Evolutionary conservation across 208 protist species (phyloP), one percentile per base, ranked within the genome.

Genomic region (Acanthamoeba comandoni): DNA sequence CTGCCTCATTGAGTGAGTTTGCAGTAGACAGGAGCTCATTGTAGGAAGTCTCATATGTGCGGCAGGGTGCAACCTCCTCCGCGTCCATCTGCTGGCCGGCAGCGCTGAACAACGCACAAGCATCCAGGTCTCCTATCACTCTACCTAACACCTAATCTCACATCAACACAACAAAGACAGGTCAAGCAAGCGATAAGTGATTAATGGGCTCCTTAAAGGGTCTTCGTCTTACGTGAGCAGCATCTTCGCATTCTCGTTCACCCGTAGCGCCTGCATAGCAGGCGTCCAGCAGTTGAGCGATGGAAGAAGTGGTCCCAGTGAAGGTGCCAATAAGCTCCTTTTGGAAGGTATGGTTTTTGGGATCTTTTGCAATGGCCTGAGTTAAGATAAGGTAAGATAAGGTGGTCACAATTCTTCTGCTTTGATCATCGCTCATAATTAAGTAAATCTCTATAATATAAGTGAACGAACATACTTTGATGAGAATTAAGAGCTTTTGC

Each of bases 281-380:
- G 26, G 80, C 29, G 60, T 89, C 80, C 12, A 89, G 19, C 13
- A 89, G 62, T 22, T 12, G 29, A 8, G 80, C 57, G 22, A 71
- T 51, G 7, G 80, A 24, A 39, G 52, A 43, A 64, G 48, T 51
- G 5, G 71, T 43, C 35, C 58, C 48, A 9, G 80, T 71, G 80
- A 62, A 89, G 58, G 80, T 39, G 15, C 13, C 11, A 22, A 51
- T 49, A 12, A 89, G 55, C 24, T 67, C 62, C 62, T 71, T 67
- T 19, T 89, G 80, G 11, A 73, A 29, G 58, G 49, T 89, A 64
- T 64, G 80, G 80, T 89, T 89, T 64, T 89, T 89, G 58, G 80
- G 80, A 15, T 89, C 80, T 57, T 35, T 22, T 35, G 80, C 80
- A 65, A 65, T 26, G 58, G n/a, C 24, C 58, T 65, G n/a, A 26